Conservation (phyloP, 1,284 basidiomycete genomes). For the Sphagnurus paluster region DNA sequence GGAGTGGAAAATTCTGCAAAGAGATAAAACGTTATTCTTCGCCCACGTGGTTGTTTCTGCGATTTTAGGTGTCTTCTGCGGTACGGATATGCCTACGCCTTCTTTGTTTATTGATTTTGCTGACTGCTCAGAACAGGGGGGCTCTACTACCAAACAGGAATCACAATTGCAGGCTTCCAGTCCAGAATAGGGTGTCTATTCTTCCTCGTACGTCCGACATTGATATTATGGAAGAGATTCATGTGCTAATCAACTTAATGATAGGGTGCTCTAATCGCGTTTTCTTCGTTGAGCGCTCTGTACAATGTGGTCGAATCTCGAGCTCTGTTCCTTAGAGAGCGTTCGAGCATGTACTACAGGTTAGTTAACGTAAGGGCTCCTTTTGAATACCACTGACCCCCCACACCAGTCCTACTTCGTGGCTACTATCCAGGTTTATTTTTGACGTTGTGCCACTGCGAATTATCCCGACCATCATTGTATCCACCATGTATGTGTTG, state of each 20-base stretch:
- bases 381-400: not conserved
- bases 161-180: conserved; percentile 89
- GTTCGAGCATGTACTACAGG: conserved; percentile 81
- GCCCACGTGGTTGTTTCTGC: conserved; percentile 72
- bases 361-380: conserved; percentile 18
- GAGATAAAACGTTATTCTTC: conserved; percentile 81
- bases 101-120: not conserved
- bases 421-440: conserved; percentile 81
- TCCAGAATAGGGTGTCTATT: conserved; percentile 88
- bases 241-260: too few relatives aligned
- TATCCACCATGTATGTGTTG: conserved; percentile 68
- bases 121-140: conserved; percentile 51
- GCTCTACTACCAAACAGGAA: conserved; percentile 77
- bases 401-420: conserved; percentile 68
- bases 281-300: conserved; percentile 84
- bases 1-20: conserved; percentile 79
- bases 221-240: too few relatives aligned
- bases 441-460: conserved; percentile 87
- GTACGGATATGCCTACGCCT: conserved; percentile 33
- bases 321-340: conserved; percentile 83
- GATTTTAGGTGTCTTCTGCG: conserved; percentile 79
- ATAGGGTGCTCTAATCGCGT: conserved; percentile 86
- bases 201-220: conserved; percentile 78
- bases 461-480: conserved; percentile 81
- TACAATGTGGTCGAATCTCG: conserved; percentile 84